phyloP scores from a whole-genome alignment of 208 protist species.

The Leishmania amazonensis region DNA sequence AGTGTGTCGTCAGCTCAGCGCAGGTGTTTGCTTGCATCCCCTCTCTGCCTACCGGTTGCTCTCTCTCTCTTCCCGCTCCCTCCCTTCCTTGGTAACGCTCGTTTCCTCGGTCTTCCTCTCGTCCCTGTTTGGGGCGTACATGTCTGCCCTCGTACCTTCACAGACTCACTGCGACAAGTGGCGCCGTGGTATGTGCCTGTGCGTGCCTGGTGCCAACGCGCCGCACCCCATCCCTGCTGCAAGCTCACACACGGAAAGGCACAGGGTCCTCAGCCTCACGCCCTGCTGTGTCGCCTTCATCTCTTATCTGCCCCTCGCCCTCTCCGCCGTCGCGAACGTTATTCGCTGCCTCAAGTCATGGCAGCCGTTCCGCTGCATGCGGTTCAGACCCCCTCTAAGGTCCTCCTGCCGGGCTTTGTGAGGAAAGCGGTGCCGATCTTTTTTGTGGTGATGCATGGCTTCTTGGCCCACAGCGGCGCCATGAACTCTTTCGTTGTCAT shows the following conservation, averaged over 20 bases:
- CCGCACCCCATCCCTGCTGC: neutral
- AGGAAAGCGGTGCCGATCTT: slow-evolving; percentile 25
- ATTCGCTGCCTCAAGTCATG: neutral
- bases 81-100: neutral
- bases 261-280: neutral
- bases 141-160: neutral
- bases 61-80: neutral
- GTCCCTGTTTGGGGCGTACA: neutral
- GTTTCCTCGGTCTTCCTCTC: neutral
- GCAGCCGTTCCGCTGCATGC: slow-evolving; percentile 13
- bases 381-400: slow-evolving; percentile 23
- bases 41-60: neutral
- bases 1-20: neutral
- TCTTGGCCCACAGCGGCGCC: slow-evolving; percentile 54
- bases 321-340: neutral
- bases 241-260: neutral
- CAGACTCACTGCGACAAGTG: neutral
- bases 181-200: neutral
- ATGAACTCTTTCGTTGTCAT: slow-evolving; percentile 45
- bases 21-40: neutral
- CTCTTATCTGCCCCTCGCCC: neutral
- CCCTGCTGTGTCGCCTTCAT: neutral
- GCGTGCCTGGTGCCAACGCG: neutral
- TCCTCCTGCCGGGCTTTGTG: slow-evolving; percentile 16
- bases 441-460: slow-evolving; percentile 64